These are phyloP conservation scores for Tolypocladium ophioglossoides DNA, from an alignment of 2,329 filamentous ascomycete genomes.

Conservation along the genomic window DNA sequence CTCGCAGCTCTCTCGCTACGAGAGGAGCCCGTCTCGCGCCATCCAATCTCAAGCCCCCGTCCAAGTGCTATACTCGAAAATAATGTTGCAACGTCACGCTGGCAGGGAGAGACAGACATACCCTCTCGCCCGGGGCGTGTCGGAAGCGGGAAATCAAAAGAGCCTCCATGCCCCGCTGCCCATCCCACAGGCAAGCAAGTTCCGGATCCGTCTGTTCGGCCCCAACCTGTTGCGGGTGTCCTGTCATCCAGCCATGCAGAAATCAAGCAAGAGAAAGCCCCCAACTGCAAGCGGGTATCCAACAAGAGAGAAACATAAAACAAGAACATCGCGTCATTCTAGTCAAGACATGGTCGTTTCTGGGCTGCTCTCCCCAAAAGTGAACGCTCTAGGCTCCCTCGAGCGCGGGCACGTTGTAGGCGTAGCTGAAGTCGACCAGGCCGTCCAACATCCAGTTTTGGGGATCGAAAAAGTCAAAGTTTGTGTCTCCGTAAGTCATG, in stretches of 20 bases:
- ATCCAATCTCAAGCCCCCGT: not conserved
- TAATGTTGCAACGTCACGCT: not conserved
- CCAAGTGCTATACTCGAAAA: not conserved
- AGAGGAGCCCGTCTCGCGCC: not conserved
- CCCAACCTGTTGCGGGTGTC: not conserved
- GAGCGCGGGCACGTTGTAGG: slow-evolving; percentile 39
- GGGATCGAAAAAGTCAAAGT: slow-evolving; percentile 84
- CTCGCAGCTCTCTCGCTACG: not conserved
- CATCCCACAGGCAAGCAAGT: not conserved
- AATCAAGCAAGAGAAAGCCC: not conserved
- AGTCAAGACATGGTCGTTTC: not conserved
- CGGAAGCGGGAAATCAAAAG: not conserved
- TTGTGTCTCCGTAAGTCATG: slow-evolving; percentile 53
- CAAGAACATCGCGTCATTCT: not conserved
- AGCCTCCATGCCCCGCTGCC: not conserved
- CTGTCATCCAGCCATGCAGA: not conserved
- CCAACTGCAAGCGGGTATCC: not conserved
- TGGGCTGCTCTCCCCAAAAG: not conserved
- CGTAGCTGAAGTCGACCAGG: slow-evolving; percentile 68
- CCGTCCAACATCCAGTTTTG: slow-evolving; percentile 91
- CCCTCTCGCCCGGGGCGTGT: not conserved
- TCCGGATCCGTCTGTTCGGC: not conserved
- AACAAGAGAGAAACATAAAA: not conserved
- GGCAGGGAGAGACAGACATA: not conserved
- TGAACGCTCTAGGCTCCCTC: slow-evolving; percentile 34